These are phyloP conservation scores for Xylaria scruposa DNA, from an alignment of 495 filamentous ascomycete species.

Conservation along the genomic window DNA sequence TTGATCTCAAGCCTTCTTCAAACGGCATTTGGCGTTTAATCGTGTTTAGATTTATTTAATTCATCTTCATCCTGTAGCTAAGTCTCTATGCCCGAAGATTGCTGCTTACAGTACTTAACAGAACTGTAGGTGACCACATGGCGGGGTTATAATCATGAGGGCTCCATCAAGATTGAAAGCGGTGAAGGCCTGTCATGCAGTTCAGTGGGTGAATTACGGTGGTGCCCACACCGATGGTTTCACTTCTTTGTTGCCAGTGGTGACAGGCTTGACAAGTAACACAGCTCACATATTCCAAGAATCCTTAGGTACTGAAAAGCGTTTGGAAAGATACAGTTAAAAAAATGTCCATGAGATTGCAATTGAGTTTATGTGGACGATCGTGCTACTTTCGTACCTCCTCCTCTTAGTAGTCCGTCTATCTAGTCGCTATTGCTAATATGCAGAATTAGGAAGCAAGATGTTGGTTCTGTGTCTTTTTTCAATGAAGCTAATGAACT, in stretches of 20 bases:
- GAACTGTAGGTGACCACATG: not conserved
- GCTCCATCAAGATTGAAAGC: not conserved
- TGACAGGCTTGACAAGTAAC: not conserved
- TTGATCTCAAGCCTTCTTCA: not conserved
- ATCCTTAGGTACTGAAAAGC: not conserved
- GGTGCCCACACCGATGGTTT: slow-evolving; percentile 1
- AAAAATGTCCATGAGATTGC: not conserved
- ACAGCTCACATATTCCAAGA: too few species aligned
- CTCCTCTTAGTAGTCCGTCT: not conserved
- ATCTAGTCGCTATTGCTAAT: not conserved
- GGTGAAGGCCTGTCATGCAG: not conserved
- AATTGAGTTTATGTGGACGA: not conserved
- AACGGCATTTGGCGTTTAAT: not conserved
- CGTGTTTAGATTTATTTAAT: not conserved
- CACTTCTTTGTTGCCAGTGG: not conserved
- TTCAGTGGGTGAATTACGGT: not conserved
- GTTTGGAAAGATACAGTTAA: not conserved
- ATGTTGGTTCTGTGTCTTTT: not conserved
- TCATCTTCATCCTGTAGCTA: not conserved
- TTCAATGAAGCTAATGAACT: not conserved
- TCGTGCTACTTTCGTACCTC: not conserved
- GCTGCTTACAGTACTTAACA: not conserved
- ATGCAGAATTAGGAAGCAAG: not conserved
- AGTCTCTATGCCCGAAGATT: not conserved
- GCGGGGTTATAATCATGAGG: not conserved